These are phyloP conservation scores for Naegleria fowleri DNA, from an alignment of 208 protist genomes.

Conservation along the genomic window DNA sequence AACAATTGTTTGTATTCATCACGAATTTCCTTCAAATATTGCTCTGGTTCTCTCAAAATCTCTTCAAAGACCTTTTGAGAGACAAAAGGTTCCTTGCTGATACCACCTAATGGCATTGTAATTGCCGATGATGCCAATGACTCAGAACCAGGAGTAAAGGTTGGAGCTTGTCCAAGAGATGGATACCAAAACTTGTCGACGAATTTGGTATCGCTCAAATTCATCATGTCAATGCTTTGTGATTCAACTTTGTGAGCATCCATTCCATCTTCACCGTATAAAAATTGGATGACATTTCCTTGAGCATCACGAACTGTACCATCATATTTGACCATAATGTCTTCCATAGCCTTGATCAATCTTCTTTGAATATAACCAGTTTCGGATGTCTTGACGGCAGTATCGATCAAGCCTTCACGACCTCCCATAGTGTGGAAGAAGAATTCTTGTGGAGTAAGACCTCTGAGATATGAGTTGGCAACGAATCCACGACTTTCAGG, in stretches of 20 bases:
- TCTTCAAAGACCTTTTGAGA: not conserved
- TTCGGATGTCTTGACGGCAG: conserved; percentile 98
- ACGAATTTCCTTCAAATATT: conserved; percentile 52
- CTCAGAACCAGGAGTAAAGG: not conserved
- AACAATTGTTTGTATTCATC: conserved; percentile 80
- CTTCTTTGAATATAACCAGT: conserved; percentile 90
- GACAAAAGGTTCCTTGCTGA: not conserved
- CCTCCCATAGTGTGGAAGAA: conserved; percentile 99
- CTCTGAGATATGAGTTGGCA: conserved; percentile 93
- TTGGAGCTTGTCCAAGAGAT: conserved; percentile 26
- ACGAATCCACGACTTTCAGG: conserved; percentile 95
- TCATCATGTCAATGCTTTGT: conserved; percentile 63
- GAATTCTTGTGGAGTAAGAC: conserved; percentile 97
- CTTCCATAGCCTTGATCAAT: conserved; percentile 96
- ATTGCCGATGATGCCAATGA: not conserved
- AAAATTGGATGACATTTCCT: conserved; percentile 90
- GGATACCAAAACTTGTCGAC: conserved; percentile 59
- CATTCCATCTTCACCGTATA: conserved; percentile 99
- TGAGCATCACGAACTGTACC: conserved; percentile 92
- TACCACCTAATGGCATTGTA: conserved; percentile 8
- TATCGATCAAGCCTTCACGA: conserved; percentile 98
- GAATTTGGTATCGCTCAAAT: conserved; percentile 62
- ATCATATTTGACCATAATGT: conserved; percentile 95
- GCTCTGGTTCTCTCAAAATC: not conserved
- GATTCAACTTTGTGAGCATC: conserved; percentile 86